These are phyloP conservation scores for Tubosaeta brunneosetosa DNA, from an alignment of 768 basidiomycete species.

Conservation along the genomic window DNA sequence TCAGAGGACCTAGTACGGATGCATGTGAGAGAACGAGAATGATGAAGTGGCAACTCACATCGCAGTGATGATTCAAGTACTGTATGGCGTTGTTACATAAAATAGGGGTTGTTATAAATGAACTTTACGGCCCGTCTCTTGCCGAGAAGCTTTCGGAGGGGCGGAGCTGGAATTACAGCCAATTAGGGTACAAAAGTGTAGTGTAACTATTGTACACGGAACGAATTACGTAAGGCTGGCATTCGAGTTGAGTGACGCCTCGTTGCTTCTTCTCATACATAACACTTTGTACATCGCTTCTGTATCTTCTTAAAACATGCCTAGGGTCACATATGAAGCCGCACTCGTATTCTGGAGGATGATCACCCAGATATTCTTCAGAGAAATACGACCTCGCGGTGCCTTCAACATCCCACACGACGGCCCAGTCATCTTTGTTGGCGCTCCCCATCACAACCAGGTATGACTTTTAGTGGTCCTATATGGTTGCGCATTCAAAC, in stretches of 20 bases:
- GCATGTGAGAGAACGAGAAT: too few species aligned
- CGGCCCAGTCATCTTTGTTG: constrained; percentile 91
- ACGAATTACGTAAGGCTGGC: too few species aligned
- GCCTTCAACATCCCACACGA: constrained; percentile 90
- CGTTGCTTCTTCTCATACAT: constrained; percentile 1
- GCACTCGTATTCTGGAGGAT: constrained; percentile 81
- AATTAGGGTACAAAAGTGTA: too few species aligned
- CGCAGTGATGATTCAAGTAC: too few species aligned
- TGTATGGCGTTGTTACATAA: too few species aligned
- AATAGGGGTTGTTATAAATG: too few species aligned
- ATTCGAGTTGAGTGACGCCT: not conserved
- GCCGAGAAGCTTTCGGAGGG: too few species aligned
- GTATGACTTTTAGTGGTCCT: constrained; percentile 34
- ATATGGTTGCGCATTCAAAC: constrained; percentile 11
- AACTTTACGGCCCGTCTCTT: too few species aligned
- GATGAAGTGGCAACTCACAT: too few species aligned
- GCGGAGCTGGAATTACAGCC: too few species aligned
- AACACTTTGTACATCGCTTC: constrained; percentile 5
- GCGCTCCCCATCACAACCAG: constrained; percentile 90
- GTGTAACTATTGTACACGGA: too few species aligned
- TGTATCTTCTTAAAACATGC: constrained; percentile 16
- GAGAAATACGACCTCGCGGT: constrained; percentile 90
- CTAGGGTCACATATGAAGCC: constrained; percentile 53
- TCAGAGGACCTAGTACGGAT: too few species aligned
- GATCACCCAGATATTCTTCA: constrained; percentile 91